Evolutionary conservation across 495 filamentous ascomycete species (phyloP), one percentile per base, ranked within the genome.

Genomic region (Podospora bellae-mahoneyi): DNA sequence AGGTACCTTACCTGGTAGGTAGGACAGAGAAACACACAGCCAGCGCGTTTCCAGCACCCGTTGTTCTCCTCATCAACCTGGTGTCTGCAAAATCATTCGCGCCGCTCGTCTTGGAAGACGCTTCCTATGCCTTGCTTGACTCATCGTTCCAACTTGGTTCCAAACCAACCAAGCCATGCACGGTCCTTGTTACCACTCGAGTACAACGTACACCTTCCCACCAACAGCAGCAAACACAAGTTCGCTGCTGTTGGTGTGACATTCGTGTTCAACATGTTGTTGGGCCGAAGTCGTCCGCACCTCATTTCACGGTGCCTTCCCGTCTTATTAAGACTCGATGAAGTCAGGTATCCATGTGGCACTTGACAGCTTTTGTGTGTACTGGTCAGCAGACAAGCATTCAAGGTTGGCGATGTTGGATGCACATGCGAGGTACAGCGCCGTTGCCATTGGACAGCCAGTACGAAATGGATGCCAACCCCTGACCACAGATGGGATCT

Each of bases 401-500:
- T 58, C 1, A 58, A 13, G 23, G 55, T 58, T 58, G 55, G 55
- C 5, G 5, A 48, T 48, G 39, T 48, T 48, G 39, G 4, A 58
- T 58, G 55, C 55, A 58, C 18, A 26, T 58, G 23, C n/a, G 55
- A 26, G 55, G 55, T 58, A 26, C 55, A 6, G 55, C 23, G 55
- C 55, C 55, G 5, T 4, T n/a, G 55, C 23, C 55, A 26, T 58
- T 58, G 55, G 55, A 58, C 1, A 15, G n/a, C 23, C 13, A 5
- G 55, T 9, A 19, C 55, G 10, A 58, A 58, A 58, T 58, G 55
- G 55, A 19, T 26, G 55, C 55, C 23, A 20, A 58, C 55, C 55
- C 55, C 55, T 26, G 55, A 58, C 55, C 18, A 58, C 16, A 26
- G n/a, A 58, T 58, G 55, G 55, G 55, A 58, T 58, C 55, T 58